Conservation (phyloP, 2,329 filamentous ascomycete species). For the Davidsoniella virescens region DNA sequence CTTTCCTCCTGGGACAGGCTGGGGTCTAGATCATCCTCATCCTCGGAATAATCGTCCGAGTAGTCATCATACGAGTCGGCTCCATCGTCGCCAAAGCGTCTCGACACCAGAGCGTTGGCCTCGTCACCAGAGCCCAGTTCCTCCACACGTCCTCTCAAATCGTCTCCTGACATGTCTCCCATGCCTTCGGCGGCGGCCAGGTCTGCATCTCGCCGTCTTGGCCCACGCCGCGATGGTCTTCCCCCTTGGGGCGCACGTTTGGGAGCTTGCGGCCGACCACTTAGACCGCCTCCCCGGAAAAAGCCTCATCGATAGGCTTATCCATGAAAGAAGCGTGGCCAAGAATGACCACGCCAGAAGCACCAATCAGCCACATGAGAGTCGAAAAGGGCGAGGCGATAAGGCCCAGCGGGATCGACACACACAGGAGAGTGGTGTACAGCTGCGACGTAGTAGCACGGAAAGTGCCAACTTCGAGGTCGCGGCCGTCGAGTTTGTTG, state of each 20-base stretch:
- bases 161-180: constrained; percentile 20
- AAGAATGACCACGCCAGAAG: constrained; percentile 80
- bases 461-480: constrained; percentile 72
- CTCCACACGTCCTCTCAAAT: constrained; percentile 34
- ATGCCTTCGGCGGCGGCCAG: constrained; percentile 27
- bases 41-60: constrained; percentile 28
- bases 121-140: constrained; percentile 48
- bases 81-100: constrained; percentile 22
- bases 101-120: constrained; percentile 21
- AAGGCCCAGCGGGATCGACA: constrained; percentile 72
- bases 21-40: constrained; percentile 33
- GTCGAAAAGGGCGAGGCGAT: constrained; percentile 72
- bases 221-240: constrained; percentile 84
- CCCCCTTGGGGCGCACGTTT: constrained; percentile 85
- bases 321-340: constrained; percentile 94
- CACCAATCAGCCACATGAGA: constrained; percentile 88
- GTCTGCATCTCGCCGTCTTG: constrained; percentile 25
- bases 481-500: constrained; percentile 72
- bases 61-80: constrained; percentile 30
- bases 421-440: constrained; percentile 71
- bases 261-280: constrained; percentile 99
- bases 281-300: constrained; percentile 99
- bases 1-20: constrained; percentile 42
- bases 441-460: constrained; percentile 82
- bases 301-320: constrained; percentile 99